Percentiles rank a stretch among this genome's conserved stretches.
Conservation (phyloP, 108 stramenopile species). For the Pseudonitzschia multiseries region DNA sequence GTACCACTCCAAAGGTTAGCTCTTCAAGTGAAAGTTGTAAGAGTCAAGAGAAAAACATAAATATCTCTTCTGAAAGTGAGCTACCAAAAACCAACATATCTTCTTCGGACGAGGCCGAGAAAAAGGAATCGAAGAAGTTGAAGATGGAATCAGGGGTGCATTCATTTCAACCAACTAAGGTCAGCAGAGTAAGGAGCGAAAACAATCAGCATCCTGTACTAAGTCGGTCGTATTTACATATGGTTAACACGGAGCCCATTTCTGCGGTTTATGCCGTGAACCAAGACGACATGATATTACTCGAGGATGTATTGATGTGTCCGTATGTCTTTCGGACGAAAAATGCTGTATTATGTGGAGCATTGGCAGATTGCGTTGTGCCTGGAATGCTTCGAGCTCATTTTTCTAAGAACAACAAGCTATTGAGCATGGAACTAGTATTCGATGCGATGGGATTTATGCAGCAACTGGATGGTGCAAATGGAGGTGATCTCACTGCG, state of each 20-base stretch:
- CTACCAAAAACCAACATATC: not conserved
- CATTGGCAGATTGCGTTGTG: conserved; percentile 70
- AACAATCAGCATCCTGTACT: not conserved
- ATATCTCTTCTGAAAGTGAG: not conserved
- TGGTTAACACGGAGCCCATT: conserved; percentile 19
- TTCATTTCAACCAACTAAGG: not conserved
- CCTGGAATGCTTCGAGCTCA: conserved; percentile 78
- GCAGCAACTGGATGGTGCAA: conserved; percentile 81
- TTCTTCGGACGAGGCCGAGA: conserved; percentile 4
- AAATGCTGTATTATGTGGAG: conserved; percentile 78
- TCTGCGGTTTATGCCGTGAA: conserved; percentile 67
- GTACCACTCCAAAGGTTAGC: conserved; percentile 4
- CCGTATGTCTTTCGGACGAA: conserved; percentile 78
- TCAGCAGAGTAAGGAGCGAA: not conserved
- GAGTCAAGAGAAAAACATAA: not conserved
- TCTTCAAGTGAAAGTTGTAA: conserved; percentile 10
- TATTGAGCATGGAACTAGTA: conserved; percentile 70
- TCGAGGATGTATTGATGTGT: conserved; percentile 80
- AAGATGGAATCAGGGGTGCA: not conserved
- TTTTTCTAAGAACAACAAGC: conserved; percentile 68
- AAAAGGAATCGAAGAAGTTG: not conserved
- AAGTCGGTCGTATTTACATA: conserved; percentile 3
- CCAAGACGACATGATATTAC: conserved; percentile 80
- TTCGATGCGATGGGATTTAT: conserved; percentile 90
- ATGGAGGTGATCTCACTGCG: conserved; percentile 63